Evolutionary conservation across 192 early-diverging fungal genomes (phyloP).

Genomic region (Spinellus fusiger): DNA sequence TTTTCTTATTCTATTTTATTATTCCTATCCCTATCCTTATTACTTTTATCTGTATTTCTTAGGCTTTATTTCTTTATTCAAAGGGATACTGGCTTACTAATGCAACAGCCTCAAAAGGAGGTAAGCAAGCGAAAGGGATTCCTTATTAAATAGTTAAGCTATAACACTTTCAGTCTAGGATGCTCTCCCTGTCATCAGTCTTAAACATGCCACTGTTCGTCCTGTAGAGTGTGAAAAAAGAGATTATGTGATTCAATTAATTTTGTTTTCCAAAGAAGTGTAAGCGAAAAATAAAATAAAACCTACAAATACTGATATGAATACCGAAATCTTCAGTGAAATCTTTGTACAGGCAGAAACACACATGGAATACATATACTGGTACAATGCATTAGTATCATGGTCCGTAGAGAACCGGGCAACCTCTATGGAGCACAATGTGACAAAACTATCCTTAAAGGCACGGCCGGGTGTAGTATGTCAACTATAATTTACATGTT

Average conservation of each 20-base stretch:
- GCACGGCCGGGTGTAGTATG: neutral
- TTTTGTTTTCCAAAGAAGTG: constrained; percentile 1
- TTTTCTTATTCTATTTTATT: no score
- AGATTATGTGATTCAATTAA: constrained; percentile 14
- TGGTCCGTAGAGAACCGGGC: constrained; percentile 1
- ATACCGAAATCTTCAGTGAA: neutral
- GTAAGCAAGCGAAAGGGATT: neutral
- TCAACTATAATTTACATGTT: neutral
- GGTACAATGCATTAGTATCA: constrained; percentile 9
- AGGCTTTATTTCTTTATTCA: constrained; percentile 15
- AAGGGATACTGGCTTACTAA: constrained; percentile 5
- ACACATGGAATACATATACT: constrained; percentile 3
- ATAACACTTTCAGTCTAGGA: constrained; percentile 6
- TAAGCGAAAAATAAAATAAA: neutral
- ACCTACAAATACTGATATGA: neutral
- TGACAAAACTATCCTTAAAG: neutral
- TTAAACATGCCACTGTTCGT: neutral
- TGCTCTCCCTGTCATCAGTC: neutral
- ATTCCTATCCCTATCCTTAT: no score
- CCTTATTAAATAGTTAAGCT: neutral
- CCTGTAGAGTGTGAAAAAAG: constrained; percentile 10
- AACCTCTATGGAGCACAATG: neutral
- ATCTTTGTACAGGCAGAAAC: constrained; percentile 12
- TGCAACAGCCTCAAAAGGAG: constrained; percentile 1
- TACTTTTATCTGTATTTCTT: neutral